Evolutionary conservation across 805 yeast species (phyloP).

Genomic region (Hanseniaspora opuntiae): DNA sequence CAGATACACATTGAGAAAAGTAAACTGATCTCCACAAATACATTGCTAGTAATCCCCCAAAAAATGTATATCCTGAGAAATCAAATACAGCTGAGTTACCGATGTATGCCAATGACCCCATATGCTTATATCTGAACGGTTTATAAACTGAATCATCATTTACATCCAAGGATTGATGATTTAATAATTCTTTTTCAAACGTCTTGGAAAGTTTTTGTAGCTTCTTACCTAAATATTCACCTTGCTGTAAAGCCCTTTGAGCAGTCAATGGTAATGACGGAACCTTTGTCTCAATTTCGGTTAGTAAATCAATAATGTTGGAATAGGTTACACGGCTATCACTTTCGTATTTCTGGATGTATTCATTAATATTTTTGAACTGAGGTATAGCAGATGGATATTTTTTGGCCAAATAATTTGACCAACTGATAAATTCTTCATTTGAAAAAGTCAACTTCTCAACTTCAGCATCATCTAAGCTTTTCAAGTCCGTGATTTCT

Average conservation of each 20-base stretch:
- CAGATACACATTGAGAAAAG: conserved; percentile 53
- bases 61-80: conserved; percentile 44
- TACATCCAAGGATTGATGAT: conserved; percentile 1
- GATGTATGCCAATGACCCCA: conserved; percentile 55
- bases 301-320: conserved; percentile 37
- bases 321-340: conserved; percentile 38
- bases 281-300: conserved; percentile 46
- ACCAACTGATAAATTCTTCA: conserved; percentile 36
- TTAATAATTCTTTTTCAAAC: conserved; percentile 16
- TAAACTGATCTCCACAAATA: conserved; percentile 61
- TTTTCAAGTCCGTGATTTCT: conserved; percentile 29
- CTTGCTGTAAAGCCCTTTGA: conserved; percentile 62
- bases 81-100: conserved; percentile 64
- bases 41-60: conserved; percentile 59
- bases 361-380: conserved; percentile 35
- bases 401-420: conserved; percentile 34
- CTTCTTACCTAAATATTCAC: conserved; percentile 50
- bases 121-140: conserved; percentile 50
- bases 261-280: conserved; percentile 64
- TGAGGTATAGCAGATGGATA: conserved; percentile 50
- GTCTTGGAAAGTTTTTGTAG: conserved; percentile 39
- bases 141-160: conserved; percentile 38
- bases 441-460: conserved; percentile 33
- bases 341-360: conserved; percentile 40
- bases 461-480: not conserved